Percentiles rank a stretch among this genome's conserved stretches.
phyloP scores from a whole-genome alignment of 192 early-diverging fungal genomes.

The Mortierella claussenii region DNA sequence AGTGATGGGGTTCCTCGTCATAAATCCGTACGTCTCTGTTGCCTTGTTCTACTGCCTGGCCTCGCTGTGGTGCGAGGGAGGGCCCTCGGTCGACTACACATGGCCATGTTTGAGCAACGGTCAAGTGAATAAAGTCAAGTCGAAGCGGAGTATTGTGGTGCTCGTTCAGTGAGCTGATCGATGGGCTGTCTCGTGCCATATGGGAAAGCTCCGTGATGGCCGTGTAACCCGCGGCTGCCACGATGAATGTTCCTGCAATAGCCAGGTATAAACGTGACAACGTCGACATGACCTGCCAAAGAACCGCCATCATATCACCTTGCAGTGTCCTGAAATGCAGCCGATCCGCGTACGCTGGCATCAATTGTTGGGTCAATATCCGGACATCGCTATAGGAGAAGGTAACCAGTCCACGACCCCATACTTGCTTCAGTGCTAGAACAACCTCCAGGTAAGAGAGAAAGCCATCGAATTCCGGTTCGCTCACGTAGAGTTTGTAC shows the following conservation, averaged over 20 bases:
- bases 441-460: constrained; percentile 57
- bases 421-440: constrained; percentile 53
- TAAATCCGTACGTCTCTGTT: neutral
- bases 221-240: constrained; percentile 37
- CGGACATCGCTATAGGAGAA: constrained; percentile 58
- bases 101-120: neutral
- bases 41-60: too few relatives aligned
- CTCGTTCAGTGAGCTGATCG: neutral
- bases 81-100: neutral
- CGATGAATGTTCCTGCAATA: constrained; percentile 30
- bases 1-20: neutral
- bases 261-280: constrained; percentile 39
- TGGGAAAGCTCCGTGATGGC: constrained; percentile 29
- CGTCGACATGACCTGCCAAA: constrained; percentile 47
- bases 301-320: constrained; percentile 33
- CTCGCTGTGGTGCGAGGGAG: neutral
- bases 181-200: neutral
- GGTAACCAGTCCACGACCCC: constrained; percentile 44
- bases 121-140: neutral
- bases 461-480: constrained; percentile 56
- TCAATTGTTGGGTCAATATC: constrained; percentile 53
- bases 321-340: constrained; percentile 49
- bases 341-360: constrained; percentile 49
- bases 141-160: neutral
- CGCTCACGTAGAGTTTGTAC: constrained; percentile 55